These are phyloP conservation scores for Pseudopyrenochaeta lycopersici DNA, from an alignment of 2,329 filamentous ascomycete species.

Conservation along the genomic window DNA sequence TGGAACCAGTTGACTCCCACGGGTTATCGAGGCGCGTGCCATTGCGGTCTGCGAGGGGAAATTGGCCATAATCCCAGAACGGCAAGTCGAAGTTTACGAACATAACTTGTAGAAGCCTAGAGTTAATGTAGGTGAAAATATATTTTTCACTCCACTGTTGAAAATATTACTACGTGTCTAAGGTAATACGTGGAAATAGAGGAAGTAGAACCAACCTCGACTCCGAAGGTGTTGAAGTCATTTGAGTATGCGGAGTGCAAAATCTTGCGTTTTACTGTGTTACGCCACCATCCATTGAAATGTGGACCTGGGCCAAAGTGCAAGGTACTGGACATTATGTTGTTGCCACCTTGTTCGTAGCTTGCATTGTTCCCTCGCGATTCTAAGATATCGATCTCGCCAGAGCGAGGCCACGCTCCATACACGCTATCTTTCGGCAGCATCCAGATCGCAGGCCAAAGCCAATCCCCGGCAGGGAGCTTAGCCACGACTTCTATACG, in stretches of 20 bases:
- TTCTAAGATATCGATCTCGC: constrained; percentile 86
- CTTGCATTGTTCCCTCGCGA: constrained; percentile 83
- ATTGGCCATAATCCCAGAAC: constrained; percentile 74
- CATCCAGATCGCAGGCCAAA: constrained; percentile 95
- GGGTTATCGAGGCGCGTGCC: constrained; percentile 70
- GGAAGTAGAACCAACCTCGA: constrained; percentile 61
- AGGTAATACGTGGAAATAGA: background rate
- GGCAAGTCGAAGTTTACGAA: constrained; percentile 76
- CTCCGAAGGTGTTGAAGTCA: constrained; percentile 77
- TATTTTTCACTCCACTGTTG: constrained; percentile 81
- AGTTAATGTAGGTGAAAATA: constrained; percentile 86
- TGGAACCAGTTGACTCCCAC: constrained; percentile 69
- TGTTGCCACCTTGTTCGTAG: constrained; percentile 79
- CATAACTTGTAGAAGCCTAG: constrained; percentile 78
- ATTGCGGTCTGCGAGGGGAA: constrained; percentile 70
- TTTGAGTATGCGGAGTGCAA: constrained; percentile 77
- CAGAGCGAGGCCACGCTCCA: constrained; percentile 79
- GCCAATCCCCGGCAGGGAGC: constrained; percentile 81
- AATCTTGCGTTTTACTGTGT: constrained; percentile 78
- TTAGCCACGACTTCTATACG: constrained; percentile 82
- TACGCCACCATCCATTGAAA: constrained; percentile 84
- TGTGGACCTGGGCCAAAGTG: constrained; percentile 80
- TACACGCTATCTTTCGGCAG: constrained; percentile 77
- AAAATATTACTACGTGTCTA: constrained; percentile 11
- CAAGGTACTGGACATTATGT: constrained; percentile 79